Percentiles rank a stretch among this genome's conserved stretches.
Evolutionary conservation across 768 basidiomycete genomes (phyloP).

Genomic region (Trametes coccinea): DNA sequence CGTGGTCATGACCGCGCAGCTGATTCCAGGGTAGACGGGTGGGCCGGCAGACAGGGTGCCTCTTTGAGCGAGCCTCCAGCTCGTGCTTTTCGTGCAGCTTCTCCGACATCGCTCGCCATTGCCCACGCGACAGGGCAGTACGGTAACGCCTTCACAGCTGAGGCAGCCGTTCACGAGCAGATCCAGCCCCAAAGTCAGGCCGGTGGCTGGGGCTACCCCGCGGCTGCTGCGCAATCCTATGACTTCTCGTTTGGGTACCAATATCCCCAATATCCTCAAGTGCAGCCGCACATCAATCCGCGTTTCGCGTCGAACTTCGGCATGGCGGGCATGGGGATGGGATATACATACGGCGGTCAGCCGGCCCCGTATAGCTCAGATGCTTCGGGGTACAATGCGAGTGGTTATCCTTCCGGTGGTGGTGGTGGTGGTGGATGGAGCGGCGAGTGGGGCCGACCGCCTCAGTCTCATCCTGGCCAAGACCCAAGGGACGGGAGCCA

Average conservation of each 20-base stretch:
- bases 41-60: slow-evolving; percentile 30
- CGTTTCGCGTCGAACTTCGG: slow-evolving; percentile 72
- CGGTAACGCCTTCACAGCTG: slow-evolving; percentile 27
- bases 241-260: slow-evolving; percentile 22
- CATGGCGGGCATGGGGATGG: slow-evolving; percentile 55
- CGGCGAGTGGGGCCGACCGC: neutral
- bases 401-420: neutral
- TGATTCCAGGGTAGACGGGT: slow-evolving; percentile 24
- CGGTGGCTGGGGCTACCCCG: slow-evolving; percentile 23
- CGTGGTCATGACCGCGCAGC: slow-evolving; percentile 28
- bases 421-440: slow-evolving; percentile 2
- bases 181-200: neutral
- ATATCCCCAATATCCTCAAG: slow-evolving; percentile 30
- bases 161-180: slow-evolving; percentile 9
- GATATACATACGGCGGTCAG: slow-evolving; percentile 20
- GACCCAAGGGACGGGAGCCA: neutral
- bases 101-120: slow-evolving; percentile 49
- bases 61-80: slow-evolving; percentile 35
- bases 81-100: slow-evolving; percentile 34
- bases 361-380: slow-evolving; percentile 11
- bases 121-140: slow-evolving; percentile 48
- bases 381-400: slow-evolving; percentile 12
- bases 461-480: neutral
- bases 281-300: slow-evolving; percentile 87
- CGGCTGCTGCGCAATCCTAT: slow-evolving; percentile 19